phyloP scores from a whole-genome alignment of 148 eudicot genomes.

The Spergularia bocconei region DNA sequence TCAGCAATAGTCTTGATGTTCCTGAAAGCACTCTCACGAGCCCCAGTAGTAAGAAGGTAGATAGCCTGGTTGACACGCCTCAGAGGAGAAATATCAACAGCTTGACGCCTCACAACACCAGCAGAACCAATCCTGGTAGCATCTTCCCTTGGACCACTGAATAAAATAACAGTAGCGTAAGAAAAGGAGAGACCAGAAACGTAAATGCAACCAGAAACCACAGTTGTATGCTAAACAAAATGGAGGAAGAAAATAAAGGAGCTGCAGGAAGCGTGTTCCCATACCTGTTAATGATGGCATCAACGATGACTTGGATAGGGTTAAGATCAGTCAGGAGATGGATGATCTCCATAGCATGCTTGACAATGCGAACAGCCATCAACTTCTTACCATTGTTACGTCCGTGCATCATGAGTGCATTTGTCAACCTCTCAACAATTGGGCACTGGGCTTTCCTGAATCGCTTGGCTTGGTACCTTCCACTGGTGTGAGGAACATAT shows the following conservation, averaged over 20 bases:
- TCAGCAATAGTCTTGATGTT: constrained; percentile 40
- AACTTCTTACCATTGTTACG: constrained; percentile 37
- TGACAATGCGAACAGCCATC: constrained; percentile 35
- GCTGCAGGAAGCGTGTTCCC: too few relatives aligned
- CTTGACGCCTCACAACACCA: constrained; percentile 44
- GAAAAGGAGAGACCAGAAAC: neutral
- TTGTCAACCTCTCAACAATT: constrained; percentile 36
- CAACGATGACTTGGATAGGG: constrained; percentile 34
- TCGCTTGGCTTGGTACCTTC: constrained; percentile 33
- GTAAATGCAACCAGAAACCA: neutral
- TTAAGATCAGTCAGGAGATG: constrained; percentile 33
- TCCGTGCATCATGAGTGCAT: constrained; percentile 38
- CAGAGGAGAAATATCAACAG: constrained; percentile 39
- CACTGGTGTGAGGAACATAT: constrained; percentile 34
- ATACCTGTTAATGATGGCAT: constrained; percentile 38
- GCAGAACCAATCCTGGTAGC: constrained; percentile 41
- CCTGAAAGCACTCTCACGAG: constrained; percentile 42
- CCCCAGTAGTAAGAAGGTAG: constrained; percentile 34
- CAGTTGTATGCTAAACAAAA: neutral
- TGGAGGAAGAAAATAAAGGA: neutral
- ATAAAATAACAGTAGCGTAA: neutral
- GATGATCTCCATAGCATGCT: constrained; percentile 39
- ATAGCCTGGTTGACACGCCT: constrained; percentile 39
- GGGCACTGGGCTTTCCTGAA: constrained; percentile 42
- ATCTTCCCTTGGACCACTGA: constrained; percentile 39